Evolutionary conservation across 1,139 yeast genomes (phyloP).

Genomic region (Pichia sp.): DNA sequence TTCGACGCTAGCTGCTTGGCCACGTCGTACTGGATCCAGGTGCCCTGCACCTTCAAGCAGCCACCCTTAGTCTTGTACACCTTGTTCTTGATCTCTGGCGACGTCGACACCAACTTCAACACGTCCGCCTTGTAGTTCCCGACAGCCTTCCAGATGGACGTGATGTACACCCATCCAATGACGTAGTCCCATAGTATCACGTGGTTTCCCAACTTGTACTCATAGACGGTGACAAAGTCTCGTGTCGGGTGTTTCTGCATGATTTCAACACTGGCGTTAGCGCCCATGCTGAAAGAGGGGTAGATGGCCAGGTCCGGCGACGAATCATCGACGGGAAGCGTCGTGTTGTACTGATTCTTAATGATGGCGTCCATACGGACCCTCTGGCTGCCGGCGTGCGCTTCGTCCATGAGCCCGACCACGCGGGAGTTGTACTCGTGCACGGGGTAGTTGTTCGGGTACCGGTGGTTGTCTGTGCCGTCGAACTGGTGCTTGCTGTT

Average conservation of each 20-base stretch:
- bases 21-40: slow-evolving; percentile 79
- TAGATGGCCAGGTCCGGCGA: neutral
- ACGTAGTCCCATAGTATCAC: slow-evolving; percentile 87
- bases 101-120: slow-evolving; percentile 66
- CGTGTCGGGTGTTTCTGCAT: neutral
- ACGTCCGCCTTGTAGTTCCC: slow-evolving; percentile 73
- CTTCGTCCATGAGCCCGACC: slow-evolving; percentile 16
- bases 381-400: slow-evolving; percentile 22
- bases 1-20: slow-evolving; percentile 67
- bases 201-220: slow-evolving; percentile 58
- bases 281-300: no score
- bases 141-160: slow-evolving; percentile 87
- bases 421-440: slow-evolving; percentile 8
- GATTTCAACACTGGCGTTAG: no score
- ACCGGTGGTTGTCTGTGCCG: slow-evolving; percentile 4
- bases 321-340: slow-evolving; percentile 35
- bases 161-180: slow-evolving; percentile 84
- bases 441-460: slow-evolving; percentile 26
- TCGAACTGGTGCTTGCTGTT: slow-evolving; percentile 2
- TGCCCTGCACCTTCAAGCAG: slow-evolving; percentile 87
- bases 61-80: slow-evolving; percentile 87
- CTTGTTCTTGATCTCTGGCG: slow-evolving; percentile 51
- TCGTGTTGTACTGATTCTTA: slow-evolving; percentile 64
- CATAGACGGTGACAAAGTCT: slow-evolving; percentile 64
- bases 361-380: slow-evolving; percentile 30